Base-by-base conservation (phyloP, 148 eudicot genomes). In the Mesembryanthemum crystallinum region DNA sequence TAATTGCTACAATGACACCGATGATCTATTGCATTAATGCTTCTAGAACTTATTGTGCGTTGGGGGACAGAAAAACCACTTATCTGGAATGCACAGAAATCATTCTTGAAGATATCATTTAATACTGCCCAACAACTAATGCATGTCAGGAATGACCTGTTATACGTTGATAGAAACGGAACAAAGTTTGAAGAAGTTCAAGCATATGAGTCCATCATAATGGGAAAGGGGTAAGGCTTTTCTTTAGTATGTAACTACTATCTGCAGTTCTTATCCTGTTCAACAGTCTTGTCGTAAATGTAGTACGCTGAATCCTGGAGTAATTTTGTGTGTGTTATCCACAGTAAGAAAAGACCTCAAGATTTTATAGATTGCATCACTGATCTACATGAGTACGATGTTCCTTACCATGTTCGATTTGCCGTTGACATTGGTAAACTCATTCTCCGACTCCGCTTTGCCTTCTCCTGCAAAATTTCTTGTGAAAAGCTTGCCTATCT, bases 341-440 rank as follows among this genome's bases (percentile, higher is more conserved):
- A 88, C 94, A 92, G 98, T 76, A 86, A 92, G 78, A 94, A 92
- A 76, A 84, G 93, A 51, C 84, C 82, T 78, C 99, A 88, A 73
- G 99, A 96, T 91, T 96, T 91, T 82, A 71, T n/a, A 67, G 99
- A 96, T 70, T 92, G 90, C 77, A 88, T 96, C 73, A 73, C 77
- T 80, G 98, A 92, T 91, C 92, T 96, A 65, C 98, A 98, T 0
- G 99, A 96, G 81, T 96, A 89, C 63, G 99, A 96, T 82, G 99
- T 96, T 74, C n/a, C n/a, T n/a, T n/a, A n/a, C n/a, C n/a, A n/a
- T n/a, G n/a, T n/a, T n/a, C n/a, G n/a, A n/a, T n/a, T n/a, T n/a
- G n/a, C n/a, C n/a, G n/a, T n/a, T n/a, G n/a, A n/a, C n/a, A n/a
- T n/a, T n/a, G n/a, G n/a, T 96, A 55, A 87, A 76, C 79, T 76